Evolutionary conservation across 164 flowering plant species (phyloP), one percentile per base, ranked within the genome.

Genomic region (Piper longum): DNA sequence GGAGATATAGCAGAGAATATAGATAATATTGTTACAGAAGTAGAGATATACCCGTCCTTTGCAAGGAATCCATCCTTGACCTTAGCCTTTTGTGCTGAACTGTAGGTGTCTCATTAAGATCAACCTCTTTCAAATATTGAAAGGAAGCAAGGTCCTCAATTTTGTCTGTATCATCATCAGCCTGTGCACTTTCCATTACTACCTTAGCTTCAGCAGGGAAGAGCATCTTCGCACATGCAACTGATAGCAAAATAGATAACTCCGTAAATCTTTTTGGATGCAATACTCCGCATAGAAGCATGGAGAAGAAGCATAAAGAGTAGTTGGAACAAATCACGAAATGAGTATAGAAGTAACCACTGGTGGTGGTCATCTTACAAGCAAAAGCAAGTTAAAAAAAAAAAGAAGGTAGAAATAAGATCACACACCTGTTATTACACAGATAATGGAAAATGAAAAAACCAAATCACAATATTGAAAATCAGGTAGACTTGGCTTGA

Each of bases 21-120:
- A 48, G 11, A 9, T 9, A 48, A 9, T 12, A 14, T 9, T 8
- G 14, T 48, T 48, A 9, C 52, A 1, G 36, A 48, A 48, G 52
- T 3, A 48, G 9, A 12, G 12, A 16, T 76, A 66, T 5, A 83
- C 92, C 92, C 69, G 88, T 86, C 71, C 79, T 84, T 43, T 43
- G 56, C 16, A 84, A 81, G 14, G 88, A 77, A 44, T 77, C 78
- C 72, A 84, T 68, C 69, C 80, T 77, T 13, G 79, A 68, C 45
- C 17, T 74, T 16, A 84, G 75, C 73, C 80, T 77, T 61, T 77
- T 77, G 62, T 72, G 72, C 70, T 67, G 78, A 74, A 71, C 59
- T 7, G 65, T 39, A 5, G 88, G 87, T 44, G 84, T 80, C 64
- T 84, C 88, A 71, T 86, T 86, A 64, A 83, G 70, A 73, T 80